Conservation (phyloP, 371 early-diverging fungal genomes). For the Zancudomyces culisetae region DNA sequence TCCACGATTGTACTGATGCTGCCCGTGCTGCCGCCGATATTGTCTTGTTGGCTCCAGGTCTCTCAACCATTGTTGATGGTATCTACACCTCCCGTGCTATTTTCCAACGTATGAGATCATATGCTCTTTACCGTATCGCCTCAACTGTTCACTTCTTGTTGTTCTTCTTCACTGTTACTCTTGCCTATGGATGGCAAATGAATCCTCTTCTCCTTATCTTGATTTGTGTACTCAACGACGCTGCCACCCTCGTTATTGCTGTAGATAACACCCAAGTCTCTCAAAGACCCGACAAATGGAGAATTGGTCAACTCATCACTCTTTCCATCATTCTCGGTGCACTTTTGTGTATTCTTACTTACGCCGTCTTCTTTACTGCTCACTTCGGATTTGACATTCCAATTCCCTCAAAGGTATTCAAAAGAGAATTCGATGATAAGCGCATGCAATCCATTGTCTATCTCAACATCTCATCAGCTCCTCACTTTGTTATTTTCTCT, state of each 20-base stretch:
- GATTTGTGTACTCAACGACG: conserved; percentile 76
- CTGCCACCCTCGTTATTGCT: conserved; percentile 77
- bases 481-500: conserved; percentile 93
- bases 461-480: conserved; percentile 73
- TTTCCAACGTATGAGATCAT: conserved; percentile 82
- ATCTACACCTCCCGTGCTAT: conserved; percentile 66
- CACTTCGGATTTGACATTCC: conserved; percentile 36
- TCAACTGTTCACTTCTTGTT: conserved; percentile 81
- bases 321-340: conserved; percentile 54
- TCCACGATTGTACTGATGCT: conserved; percentile 83
- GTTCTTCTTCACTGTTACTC: conserved; percentile 76
- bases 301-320: conserved; percentile 68
- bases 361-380: conserved; percentile 61
- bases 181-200: conserved; percentile 60
- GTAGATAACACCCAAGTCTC: conserved; percentile 82
- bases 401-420: conserved; percentile 13
- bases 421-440: conserved; percentile 10
- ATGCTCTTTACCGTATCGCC: conserved; percentile 81
- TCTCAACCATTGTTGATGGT: conserved; percentile 76
- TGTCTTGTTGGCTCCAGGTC: conserved; percentile 69
- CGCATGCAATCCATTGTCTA: conserved; percentile 68
- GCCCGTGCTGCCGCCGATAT: conserved; percentile 90
- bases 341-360: conserved; percentile 51
- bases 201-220: conserved; percentile 63
- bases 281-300: conserved; percentile 73